phyloP scores from a whole-genome alignment of 768 basidiomycete genomes.

The Auricularia cornea region DNA sequence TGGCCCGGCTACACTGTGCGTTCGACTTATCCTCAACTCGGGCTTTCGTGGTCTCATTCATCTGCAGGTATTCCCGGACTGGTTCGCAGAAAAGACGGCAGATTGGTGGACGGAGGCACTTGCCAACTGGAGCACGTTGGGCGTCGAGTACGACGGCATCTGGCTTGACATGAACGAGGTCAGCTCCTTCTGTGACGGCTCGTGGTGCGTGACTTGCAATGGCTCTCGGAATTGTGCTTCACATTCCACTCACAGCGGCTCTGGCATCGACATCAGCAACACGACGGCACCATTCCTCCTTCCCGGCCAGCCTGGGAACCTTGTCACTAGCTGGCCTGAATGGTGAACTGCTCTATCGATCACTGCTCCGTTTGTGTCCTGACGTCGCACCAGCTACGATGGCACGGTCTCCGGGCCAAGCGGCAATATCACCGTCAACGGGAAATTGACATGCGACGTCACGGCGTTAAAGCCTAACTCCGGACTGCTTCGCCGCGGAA shows the following conservation, averaged over 20 bases:
- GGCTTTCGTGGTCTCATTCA: slow-evolving; percentile 4
- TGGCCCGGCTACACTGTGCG: slow-evolving; percentile 69
- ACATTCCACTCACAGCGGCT: slow-evolving; percentile 39
- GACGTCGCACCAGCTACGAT: slow-evolving; percentile 43
- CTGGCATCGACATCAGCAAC: slow-evolving; percentile 46
- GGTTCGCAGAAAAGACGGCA: slow-evolving; percentile 46
- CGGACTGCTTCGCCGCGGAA: slow-evolving; percentile 15
- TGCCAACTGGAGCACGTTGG: slow-evolving; percentile 42
- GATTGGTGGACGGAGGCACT: slow-evolving; percentile 56
- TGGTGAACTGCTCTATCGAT: slow-evolving; percentile 33
- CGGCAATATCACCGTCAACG: slow-evolving; percentile 68
- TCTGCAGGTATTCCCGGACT: slow-evolving; percentile 48
- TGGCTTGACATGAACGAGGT: slow-evolving; percentile 36
- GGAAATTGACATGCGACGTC: slow-evolving; percentile 45
- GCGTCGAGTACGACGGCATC: slow-evolving; percentile 54
- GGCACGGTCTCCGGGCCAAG: slow-evolving; percentile 52
- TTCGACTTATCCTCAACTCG: too few relatives aligned
- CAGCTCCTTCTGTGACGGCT: slow-evolving; percentile 55
- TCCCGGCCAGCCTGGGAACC: slow-evolving; percentile 47
- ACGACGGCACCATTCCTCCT: slow-evolving; percentile 47
- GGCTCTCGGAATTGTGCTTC: slow-evolving; percentile 1
- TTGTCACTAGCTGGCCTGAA: slow-evolving; percentile 56
- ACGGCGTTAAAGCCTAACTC: slow-evolving; percentile 9
- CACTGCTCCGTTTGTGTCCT: not conserved
- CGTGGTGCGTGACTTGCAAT: slow-evolving; percentile 42